Evolutionary conservation across 2,329 filamentous ascomycete species (phyloP).

Genomic region (Fusarium lateritium): DNA sequence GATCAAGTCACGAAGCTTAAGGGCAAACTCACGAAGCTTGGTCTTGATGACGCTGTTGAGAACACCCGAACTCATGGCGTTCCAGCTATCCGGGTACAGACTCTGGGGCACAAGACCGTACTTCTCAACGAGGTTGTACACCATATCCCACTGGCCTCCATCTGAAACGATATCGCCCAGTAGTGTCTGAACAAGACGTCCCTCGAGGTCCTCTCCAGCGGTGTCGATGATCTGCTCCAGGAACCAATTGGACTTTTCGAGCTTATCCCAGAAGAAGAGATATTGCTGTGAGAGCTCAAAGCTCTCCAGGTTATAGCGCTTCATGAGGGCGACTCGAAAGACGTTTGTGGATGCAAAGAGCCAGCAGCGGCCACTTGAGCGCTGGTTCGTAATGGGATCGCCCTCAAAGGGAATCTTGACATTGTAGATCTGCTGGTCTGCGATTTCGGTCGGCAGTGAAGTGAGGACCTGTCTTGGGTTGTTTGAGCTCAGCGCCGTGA

Average conservation of each 20-base stretch:
- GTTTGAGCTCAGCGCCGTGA: constrained; percentile 79
- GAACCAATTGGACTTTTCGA: constrained; percentile 93
- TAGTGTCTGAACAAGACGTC: constrained; percentile 79
- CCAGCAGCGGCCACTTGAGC: constrained; percentile 88
- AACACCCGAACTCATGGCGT: constrained; percentile 77
- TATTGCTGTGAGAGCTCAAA: constrained; percentile 93
- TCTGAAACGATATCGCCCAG: constrained; percentile 79
- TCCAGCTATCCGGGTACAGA: constrained; percentile 87
- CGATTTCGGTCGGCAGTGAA: constrained; percentile 72
- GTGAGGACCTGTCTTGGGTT: constrained; percentile 77
- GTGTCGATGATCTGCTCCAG: constrained; percentile 88
- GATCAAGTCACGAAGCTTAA: constrained; percentile 76
- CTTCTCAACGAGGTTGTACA: constrained; percentile 86
- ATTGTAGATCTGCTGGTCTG: constrained; percentile 87
- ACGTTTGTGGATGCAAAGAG: constrained; percentile 93
- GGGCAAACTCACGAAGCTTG: constrained; percentile 87
- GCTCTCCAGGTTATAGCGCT: constrained; percentile 80
- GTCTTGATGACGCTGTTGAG: constrained; percentile 84
- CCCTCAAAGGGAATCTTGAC: constrained; percentile 86
- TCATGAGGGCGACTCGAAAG: constrained; percentile 90
- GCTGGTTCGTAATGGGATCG: constrained; percentile 86
- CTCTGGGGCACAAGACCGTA: constrained; percentile 89
- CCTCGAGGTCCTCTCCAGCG: constrained; percentile 77
- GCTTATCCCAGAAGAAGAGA: constrained; percentile 94
- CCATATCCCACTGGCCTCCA: constrained; percentile 95